These are phyloP conservation scores for Cardiospermum halicacabum DNA, from an alignment of 345 rosid genomes.

Conservation along the genomic window DNA sequence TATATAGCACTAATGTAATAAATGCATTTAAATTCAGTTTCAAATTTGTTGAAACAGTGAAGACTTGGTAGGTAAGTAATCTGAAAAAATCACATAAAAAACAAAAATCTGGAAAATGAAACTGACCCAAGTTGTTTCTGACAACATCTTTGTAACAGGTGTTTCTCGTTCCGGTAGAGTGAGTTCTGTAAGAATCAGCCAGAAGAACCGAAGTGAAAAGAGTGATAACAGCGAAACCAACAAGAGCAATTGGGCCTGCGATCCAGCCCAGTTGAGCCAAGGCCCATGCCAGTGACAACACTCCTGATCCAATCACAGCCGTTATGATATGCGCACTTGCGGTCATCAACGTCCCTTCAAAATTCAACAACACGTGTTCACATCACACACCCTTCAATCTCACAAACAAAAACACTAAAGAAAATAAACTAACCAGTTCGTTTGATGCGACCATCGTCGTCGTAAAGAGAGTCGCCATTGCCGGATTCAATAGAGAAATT, in stretches of 20 bases:
- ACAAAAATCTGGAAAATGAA: too few relatives aligned
- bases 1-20: too few relatives aligned
- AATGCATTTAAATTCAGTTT: too few relatives aligned
- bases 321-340: slow-evolving; percentile 92
- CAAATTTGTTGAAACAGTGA: too few relatives aligned
- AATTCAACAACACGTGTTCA: too few relatives aligned
- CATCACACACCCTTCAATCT: too few relatives aligned
- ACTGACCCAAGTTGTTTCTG: slow-evolving; percentile 43
- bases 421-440: slow-evolving; percentile 44
- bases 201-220: slow-evolving; percentile 67
- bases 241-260: slow-evolving; percentile 52
- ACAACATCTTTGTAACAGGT: slow-evolving; percentile 4
- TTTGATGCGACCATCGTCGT: slow-evolving; percentile 66
- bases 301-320: slow-evolving; percentile 88
- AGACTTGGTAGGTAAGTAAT: too few relatives aligned
- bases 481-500: slow-evolving; percentile 29
- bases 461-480: slow-evolving; percentile 35
- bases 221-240: slow-evolving; percentile 60
- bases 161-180: slow-evolving; percentile 41
- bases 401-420: too few relatives aligned
- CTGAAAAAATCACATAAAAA: too few relatives aligned
- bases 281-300: slow-evolving; percentile 80
- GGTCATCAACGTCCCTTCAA: slow-evolving; percentile 66
- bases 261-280: slow-evolving; percentile 82
- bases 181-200: slow-evolving; percentile 50